phyloP scores from a whole-genome alignment of 2,329 filamentous ascomycete species.

The Diaporthe aspalathi region DNA sequence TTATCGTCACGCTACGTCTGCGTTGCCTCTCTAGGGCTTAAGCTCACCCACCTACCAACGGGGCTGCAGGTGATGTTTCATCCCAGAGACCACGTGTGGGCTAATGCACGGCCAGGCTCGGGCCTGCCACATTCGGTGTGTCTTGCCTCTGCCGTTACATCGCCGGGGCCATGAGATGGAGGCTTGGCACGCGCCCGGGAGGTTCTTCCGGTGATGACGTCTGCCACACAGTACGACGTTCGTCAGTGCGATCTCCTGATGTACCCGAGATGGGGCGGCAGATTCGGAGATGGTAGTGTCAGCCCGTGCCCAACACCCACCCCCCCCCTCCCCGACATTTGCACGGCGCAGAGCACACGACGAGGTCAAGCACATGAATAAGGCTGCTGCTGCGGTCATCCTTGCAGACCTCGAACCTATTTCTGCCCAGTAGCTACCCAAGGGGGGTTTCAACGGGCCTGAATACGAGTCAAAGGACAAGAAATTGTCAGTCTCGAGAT shows the following conservation, averaged over 20 bases:
- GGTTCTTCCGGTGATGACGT: slow-evolving; percentile 28
- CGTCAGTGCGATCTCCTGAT: slow-evolving; percentile 18
- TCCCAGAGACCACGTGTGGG: slow-evolving; percentile 14
- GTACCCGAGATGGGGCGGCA: slow-evolving; percentile 20
- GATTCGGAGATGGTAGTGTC: not conserved
- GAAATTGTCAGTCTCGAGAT: not conserved
- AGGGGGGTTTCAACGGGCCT: not conserved
- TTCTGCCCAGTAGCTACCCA: not conserved
- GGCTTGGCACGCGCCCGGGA: slow-evolving; percentile 16
- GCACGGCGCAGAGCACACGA: not conserved
- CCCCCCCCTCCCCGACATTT: not conserved
- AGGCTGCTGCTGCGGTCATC: slow-evolving; percentile 16
- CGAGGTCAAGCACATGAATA: not conserved
- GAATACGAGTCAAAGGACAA: slow-evolving; percentile 9
- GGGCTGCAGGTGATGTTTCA: slow-evolving; percentile 17
- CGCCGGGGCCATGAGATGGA: not conserved
- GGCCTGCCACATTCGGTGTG: slow-evolving; percentile 11
- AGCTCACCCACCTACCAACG: not conserved
- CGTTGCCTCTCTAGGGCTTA: not conserved
- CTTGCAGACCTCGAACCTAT: slow-evolving; percentile 12
- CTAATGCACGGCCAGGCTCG: slow-evolving; percentile 7
- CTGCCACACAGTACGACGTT: slow-evolving; percentile 23
- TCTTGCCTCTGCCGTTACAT: slow-evolving; percentile 20
- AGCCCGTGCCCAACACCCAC: too few species aligned
- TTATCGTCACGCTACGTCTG: not conserved